These are phyloP conservation scores for Skeletonema potamos DNA, from an alignment of 108 stramenopile genomes.

Conservation along the genomic window DNA sequence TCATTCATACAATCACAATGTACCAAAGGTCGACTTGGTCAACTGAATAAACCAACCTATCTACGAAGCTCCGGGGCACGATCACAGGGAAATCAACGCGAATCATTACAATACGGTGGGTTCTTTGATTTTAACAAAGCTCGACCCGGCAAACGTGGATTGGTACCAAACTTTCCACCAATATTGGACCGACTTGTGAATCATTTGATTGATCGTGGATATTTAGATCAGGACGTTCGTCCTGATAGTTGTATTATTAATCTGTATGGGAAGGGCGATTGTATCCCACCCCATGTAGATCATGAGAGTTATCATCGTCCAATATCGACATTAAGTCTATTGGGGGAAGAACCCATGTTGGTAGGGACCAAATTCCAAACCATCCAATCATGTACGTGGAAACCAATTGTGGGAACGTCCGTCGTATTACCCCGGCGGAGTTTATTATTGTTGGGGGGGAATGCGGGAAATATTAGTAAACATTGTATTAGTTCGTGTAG, in stretches of 20 bases:
- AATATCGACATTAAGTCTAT: slow-evolving; percentile 36
- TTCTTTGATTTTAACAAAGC: slow-evolving; percentile 46
- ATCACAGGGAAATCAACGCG: slow-evolving; percentile 44
- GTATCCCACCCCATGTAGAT: slow-evolving; percentile 49
- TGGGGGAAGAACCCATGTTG: slow-evolving; percentile 48
- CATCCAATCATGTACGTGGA: slow-evolving; percentile 31
- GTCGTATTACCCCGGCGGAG: slow-evolving; percentile 30
- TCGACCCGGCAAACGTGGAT: slow-evolving; percentile 39
- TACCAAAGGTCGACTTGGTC: slow-evolving; percentile 29
- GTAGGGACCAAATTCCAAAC: slow-evolving; percentile 40
- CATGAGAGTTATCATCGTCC: slow-evolving; percentile 40
- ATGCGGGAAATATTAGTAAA: slow-evolving; percentile 41
- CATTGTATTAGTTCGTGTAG: slow-evolving; percentile 47
- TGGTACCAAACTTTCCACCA: slow-evolving; percentile 35
- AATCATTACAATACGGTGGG: slow-evolving; percentile 37
- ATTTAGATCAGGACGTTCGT: slow-evolving; percentile 20
- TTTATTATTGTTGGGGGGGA: slow-evolving; percentile 44
- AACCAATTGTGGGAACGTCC: slow-evolving; percentile 25
- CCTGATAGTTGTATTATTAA: slow-evolving; percentile 52
- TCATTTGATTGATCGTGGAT: slow-evolving; percentile 13
- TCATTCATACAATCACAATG: slow-evolving; percentile 19
- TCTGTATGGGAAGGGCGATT: slow-evolving; percentile 39
- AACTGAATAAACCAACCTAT: slow-evolving; percentile 45
- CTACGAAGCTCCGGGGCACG: slow-evolving; percentile 24
- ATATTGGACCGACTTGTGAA: slow-evolving; percentile 27